Percentiles rank a stretch among this genome's conserved stretches.
These are phyloP conservation scores for Aspergillus ruber DNA, from an alignment of 2,329 filamentous ascomycete species.

Conservation along the genomic window DNA sequence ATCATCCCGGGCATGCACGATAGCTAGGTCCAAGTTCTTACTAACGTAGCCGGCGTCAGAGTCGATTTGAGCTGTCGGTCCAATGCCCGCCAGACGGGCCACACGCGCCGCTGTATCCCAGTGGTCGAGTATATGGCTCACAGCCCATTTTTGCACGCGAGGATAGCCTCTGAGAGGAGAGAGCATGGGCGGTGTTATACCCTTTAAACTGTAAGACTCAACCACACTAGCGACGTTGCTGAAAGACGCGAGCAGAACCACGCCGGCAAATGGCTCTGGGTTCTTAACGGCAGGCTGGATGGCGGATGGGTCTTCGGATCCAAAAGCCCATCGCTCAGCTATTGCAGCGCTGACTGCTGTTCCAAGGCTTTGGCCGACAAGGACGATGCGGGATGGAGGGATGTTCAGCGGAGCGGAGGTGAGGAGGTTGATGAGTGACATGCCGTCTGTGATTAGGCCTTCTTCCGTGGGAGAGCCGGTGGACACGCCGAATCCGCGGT, in stretches of 20 bases:
- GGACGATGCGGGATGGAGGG: constrained; percentile 63
- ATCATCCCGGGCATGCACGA: constrained; percentile 78
- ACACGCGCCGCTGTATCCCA: constrained; percentile 72
- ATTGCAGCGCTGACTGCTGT: constrained; percentile 75
- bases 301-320: constrained; percentile 24
- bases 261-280: constrained; percentile 64
- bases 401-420: constrained; percentile 55
- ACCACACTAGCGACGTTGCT: constrained; percentile 67
- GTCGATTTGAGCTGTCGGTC: constrained; percentile 32
- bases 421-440: constrained; percentile 63
- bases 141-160: constrained; percentile 54
- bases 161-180: constrained; percentile 66
- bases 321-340: constrained; percentile 61
- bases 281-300: constrained; percentile 37
- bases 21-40: constrained; percentile 54
- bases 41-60: constrained; percentile 48
- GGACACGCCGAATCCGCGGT: constrained; percentile 78
- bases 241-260: constrained; percentile 76
- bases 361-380: constrained; percentile 82
- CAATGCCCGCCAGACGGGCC: constrained; percentile 31
- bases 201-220: constrained; percentile 70
- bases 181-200: constrained; percentile 67
- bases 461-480: constrained; percentile 73
- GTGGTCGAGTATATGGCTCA: constrained; percentile 63
- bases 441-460: constrained; percentile 73